Evolutionary conservation across 169 alveolate species (phyloP).

Genomic region (Plasmodium gaboni): DNA sequence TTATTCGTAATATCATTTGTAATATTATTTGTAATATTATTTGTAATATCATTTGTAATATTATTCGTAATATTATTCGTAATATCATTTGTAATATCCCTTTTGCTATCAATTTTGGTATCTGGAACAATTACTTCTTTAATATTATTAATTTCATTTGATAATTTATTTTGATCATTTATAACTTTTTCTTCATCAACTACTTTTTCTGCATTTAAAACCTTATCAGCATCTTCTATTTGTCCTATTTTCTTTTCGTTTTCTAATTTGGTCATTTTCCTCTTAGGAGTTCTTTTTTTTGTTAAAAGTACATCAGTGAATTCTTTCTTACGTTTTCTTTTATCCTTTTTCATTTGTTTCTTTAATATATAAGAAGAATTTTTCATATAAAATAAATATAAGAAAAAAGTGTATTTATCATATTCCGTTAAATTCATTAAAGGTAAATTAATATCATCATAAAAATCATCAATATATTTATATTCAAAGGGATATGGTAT

Average conservation of each 20-base stretch:
- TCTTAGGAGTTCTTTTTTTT: constrained; percentile 61
- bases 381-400: constrained; percentile 71
- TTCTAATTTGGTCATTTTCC: constrained; percentile 43
- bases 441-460: constrained; percentile 50
- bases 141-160: neutral
- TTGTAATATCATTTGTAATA: too few relatives aligned
- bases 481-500: constrained; percentile 70
- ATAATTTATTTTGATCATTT: constrained; percentile 7
- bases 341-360: constrained; percentile 69
- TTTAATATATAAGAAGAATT: constrained; percentile 57
- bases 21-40: too few relatives aligned
- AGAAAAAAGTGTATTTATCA: constrained; percentile 63
- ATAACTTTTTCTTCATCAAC: constrained; percentile 5
- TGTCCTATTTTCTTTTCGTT: constrained; percentile 22
- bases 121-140: neutral
- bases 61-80: too few relatives aligned
- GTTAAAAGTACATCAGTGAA: constrained; percentile 44
- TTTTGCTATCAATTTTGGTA: constrained; percentile 4
- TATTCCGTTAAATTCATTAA: constrained; percentile 52
- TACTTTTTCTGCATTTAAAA: neutral
- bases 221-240: constrained; percentile 23
- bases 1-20: neutral
- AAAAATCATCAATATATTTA: constrained; percentile 33
- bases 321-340: constrained; percentile 60
- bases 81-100: neutral